Evolutionary conservation across 169 alveolate species (phyloP).

Genomic region (Plasmodium chabaudi): DNA sequence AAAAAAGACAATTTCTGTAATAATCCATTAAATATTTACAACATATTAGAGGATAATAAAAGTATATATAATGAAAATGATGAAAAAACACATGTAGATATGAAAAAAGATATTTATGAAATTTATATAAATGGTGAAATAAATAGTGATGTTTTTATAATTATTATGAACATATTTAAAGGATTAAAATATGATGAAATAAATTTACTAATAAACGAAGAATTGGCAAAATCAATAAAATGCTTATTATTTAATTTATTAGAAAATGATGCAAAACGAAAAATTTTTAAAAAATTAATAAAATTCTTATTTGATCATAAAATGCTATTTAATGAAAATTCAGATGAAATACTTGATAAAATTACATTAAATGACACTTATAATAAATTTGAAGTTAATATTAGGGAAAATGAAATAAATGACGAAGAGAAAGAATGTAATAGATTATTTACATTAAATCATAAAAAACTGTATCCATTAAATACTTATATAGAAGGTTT

Average conservation of each 20-base stretch:
- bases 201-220: conserved; percentile 49
- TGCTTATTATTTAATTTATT: conserved; percentile 8
- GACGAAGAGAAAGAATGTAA: conserved; percentile 59
- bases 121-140: conserved; percentile 17
- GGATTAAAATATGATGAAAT: conserved; percentile 62
- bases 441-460: conserved; percentile 71
- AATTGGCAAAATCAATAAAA: conserved; percentile 29
- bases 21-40: conserved; percentile 69
- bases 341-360: conserved; percentile 68
- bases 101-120: conserved; percentile 32
- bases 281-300: conserved; percentile 26
- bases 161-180: conserved; percentile 45
- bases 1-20: conserved; percentile 7
- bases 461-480: conserved; percentile 71
- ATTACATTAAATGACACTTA: conserved; percentile 60
- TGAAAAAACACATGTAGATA: background rate
- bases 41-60: conserved; percentile 54
- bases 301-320: conserved; percentile 49
- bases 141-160: conserved; percentile 37
- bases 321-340: conserved; percentile 65
- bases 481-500: conserved; percentile 70
- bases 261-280: conserved; percentile 19
- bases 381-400: conserved; percentile 48
- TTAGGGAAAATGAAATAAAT: conserved; percentile 18
- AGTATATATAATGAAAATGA: conserved; percentile 4